Conservation (phyloP, 352 stramenopile species). For the Phytophthora megakarya region DNA sequence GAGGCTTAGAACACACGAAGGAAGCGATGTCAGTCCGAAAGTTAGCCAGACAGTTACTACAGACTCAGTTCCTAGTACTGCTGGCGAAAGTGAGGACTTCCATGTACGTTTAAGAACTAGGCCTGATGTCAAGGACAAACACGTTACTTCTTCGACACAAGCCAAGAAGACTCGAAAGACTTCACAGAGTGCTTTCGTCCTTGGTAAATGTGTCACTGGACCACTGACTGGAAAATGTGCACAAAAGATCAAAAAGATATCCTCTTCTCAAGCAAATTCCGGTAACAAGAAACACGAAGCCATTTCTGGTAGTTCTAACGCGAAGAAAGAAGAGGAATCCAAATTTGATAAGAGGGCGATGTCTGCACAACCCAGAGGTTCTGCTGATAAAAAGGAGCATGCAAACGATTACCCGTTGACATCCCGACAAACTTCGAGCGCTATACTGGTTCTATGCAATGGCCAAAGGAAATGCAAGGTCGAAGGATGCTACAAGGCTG, state of each 20-base stretch:
- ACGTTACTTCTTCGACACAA: background rate
- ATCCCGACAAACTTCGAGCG: background rate
- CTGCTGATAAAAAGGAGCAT: background rate
- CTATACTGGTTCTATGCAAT: conserved; percentile 17
- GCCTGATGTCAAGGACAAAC: background rate
- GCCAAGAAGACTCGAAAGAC: background rate
- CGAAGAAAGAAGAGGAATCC: background rate
- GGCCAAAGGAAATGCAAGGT: conserved; percentile 13
- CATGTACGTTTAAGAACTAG: background rate
- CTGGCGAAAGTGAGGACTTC: background rate
- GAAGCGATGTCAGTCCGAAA: background rate
- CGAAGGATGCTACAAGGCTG: conserved; percentile 14
- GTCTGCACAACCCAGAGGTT: background rate
- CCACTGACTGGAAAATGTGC: background rate
- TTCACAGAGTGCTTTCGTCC: background rate
- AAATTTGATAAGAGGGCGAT: background rate
- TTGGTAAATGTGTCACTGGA: background rate
- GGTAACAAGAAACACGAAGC: background rate
- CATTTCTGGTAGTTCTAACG: background rate
- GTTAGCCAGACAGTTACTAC: background rate
- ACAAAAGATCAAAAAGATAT: background rate
- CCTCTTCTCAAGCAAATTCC: background rate
- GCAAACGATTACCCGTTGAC: background rate
- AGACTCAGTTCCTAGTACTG: background rate
- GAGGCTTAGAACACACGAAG: background rate